Evolutionary conservation across 306 rosid genomes (phyloP).

Genomic region (Cercis canadensis): DNA sequence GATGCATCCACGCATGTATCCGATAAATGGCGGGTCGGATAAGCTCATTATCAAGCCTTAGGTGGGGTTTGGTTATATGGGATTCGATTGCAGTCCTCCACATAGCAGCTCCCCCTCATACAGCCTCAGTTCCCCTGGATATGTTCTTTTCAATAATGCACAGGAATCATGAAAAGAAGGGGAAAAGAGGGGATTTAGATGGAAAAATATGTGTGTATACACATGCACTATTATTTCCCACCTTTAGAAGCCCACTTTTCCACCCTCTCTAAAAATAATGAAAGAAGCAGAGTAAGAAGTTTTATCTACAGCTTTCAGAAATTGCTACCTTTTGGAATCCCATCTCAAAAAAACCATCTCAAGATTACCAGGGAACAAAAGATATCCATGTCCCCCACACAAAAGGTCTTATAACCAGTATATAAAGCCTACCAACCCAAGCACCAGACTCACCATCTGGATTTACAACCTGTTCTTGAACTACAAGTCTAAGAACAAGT

Average conservation of each 20-base stretch:
- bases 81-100: constrained; percentile 58
- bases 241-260: constrained; percentile 38
- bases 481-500: constrained; percentile 12
- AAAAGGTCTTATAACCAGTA: constrained; percentile 49
- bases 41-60: constrained; percentile 32
- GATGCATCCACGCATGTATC: constrained; percentile 36
- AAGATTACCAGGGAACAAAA: constrained; percentile 46
- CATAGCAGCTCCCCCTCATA: constrained; percentile 77
- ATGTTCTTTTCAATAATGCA: constrained; percentile 82
- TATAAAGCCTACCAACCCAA: constrained; percentile 61
- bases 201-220: constrained; percentile 35
- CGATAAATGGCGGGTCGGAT: constrained; percentile 31
- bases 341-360: constrained; percentile 37
- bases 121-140: constrained; percentile 54
- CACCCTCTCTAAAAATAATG: constrained; percentile 39
- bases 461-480: constrained; percentile 34
- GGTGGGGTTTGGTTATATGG: constrained; percentile 45
- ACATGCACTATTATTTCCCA: constrained; percentile 48
- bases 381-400: constrained; percentile 57
- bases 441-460: constrained; percentile 53
- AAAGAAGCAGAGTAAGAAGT: background rate
- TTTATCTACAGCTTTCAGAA: constrained; percentile 34
- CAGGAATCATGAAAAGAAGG: constrained; percentile 78
- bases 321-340: constrained; percentile 48
- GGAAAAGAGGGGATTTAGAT: constrained; percentile 43